These are phyloP conservation scores for Syzygium syzygioides DNA, from an alignment of 441 rosid species.

Conservation along the genomic window DNA sequence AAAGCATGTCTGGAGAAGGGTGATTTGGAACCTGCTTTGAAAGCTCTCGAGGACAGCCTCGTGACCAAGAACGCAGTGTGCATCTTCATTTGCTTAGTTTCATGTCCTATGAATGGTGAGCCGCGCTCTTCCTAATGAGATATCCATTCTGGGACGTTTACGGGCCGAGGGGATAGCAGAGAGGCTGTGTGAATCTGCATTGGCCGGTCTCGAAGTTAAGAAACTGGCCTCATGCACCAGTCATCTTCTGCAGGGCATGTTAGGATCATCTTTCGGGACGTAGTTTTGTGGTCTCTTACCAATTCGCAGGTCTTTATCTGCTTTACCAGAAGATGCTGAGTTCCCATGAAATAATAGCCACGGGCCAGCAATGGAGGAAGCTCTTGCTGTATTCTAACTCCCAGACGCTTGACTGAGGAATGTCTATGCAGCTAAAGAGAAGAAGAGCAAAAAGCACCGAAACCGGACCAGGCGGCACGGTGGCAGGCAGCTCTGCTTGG, in stretches of 20 bases:
- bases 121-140: not conserved
- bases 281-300: not conserved
- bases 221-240: conserved; percentile 86
- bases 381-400: conserved; percentile 76
- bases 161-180: conserved; percentile 96
- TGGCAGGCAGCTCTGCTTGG: not conserved
- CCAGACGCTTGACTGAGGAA: conserved; percentile 79
- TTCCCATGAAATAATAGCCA: not conserved
- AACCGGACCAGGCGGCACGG: not conserved
- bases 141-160: not conserved
- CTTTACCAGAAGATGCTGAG: not conserved
- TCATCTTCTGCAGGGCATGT: conserved; percentile 87
- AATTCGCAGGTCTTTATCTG: not conserved
- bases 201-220: conserved; percentile 86
- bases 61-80: conserved; percentile 96
- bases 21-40: conserved; percentile 78
- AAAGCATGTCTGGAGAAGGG: conserved; percentile 83
- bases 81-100: not conserved
- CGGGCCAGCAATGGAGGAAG: conserved; percentile 87
- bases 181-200: conserved; percentile 92
- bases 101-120: not conserved
- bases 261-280: not conserved
- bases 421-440: conserved; percentile 83
- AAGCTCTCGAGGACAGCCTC: conserved; percentile 84
- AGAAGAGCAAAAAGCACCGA: conserved; percentile 21